Percentiles rank a stretch among this genome's conserved stretches.
These are phyloP conservation scores for Pseudomassariella vexata DNA, from an alignment of 2,329 filamentous ascomycete species.

Conservation along the genomic window DNA sequence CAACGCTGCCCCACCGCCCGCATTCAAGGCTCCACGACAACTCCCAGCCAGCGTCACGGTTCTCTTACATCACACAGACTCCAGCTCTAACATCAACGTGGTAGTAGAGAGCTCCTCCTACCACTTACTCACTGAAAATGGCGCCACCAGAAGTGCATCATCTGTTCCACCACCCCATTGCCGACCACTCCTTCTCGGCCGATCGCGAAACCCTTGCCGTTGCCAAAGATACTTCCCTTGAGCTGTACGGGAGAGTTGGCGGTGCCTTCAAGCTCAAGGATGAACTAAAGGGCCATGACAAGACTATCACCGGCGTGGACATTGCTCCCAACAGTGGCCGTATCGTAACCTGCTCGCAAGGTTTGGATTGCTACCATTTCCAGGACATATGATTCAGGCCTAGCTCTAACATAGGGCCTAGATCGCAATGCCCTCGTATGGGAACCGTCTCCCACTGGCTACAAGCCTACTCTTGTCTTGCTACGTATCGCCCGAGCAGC, in stretches of 20 bases:
- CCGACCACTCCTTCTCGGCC: conserved; percentile 95
- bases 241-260: conserved; percentile 75
- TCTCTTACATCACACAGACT: too few species aligned
- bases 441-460: conserved; percentile 87
- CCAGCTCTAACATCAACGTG: conserved; percentile 39
- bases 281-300: conserved; percentile 94
- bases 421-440: conserved; percentile 97
- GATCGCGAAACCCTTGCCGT: conserved; percentile 87
- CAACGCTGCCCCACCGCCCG: too few species aligned
- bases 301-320: conserved; percentile 92
- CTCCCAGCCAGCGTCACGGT: too few species aligned
- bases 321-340: conserved; percentile 86
- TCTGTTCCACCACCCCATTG: conserved; percentile 92
- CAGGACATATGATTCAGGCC: too few species aligned
- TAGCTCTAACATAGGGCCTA: too few species aligned
- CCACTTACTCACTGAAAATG: conserved; percentile 58
- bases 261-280: conserved; percentile 78
- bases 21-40: too few species aligned
- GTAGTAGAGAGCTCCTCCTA: conserved; percentile 99
- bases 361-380: too few species aligned
- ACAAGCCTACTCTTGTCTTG: conserved; percentile 95
- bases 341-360: conserved; percentile 97
- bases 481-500: conserved; percentile 95
- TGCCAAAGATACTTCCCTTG: conserved; percentile 81
- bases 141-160: conserved; percentile 86